Conservation (phyloP, 2,329 filamentous ascomycete genomes). For the Biscogniauxia mediterranea region DNA sequence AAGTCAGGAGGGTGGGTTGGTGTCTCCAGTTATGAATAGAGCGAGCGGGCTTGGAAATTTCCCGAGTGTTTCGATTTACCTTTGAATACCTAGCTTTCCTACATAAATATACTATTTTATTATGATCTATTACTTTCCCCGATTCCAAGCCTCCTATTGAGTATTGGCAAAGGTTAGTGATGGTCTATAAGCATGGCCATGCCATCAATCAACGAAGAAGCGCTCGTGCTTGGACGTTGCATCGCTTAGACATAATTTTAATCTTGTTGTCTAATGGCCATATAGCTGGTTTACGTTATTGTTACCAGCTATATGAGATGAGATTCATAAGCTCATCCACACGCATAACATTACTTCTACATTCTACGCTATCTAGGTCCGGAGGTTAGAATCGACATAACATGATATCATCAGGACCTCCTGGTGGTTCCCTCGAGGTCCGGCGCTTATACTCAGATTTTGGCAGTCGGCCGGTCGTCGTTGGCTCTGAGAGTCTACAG, state of each 20-base stretch:
- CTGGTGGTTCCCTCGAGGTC: neutral
- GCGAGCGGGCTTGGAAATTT: neutral
- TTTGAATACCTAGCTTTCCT: neutral
- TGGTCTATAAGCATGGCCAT: neutral
- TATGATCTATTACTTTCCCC: neutral
- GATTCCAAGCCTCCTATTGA: neutral
- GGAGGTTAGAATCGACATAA: neutral
- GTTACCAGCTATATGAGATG: too few species aligned
- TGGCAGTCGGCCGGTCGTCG: neutral
- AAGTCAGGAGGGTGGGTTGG: neutral
- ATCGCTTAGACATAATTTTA: neutral
- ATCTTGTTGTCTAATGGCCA: too few species aligned
- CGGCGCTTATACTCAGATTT: neutral
- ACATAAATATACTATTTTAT: neutral
- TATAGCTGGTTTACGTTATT: too few species aligned
- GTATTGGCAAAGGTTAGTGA: neutral
- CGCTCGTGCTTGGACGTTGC: too few species aligned
- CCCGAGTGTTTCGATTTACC: neutral
- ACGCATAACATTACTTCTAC: neutral
- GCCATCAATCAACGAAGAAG: neutral
- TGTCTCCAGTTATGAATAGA: neutral
- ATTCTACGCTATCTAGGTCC: too few species aligned
- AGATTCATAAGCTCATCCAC: neutral
- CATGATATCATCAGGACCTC: neutral
- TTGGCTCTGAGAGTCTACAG: neutral